A percentile compares a stretch with the other conserved stretches of the same genome.
Conservation (phyloP, 2,329 filamentous ascomycete species). For the Colletotrichum limetticola region DNA sequence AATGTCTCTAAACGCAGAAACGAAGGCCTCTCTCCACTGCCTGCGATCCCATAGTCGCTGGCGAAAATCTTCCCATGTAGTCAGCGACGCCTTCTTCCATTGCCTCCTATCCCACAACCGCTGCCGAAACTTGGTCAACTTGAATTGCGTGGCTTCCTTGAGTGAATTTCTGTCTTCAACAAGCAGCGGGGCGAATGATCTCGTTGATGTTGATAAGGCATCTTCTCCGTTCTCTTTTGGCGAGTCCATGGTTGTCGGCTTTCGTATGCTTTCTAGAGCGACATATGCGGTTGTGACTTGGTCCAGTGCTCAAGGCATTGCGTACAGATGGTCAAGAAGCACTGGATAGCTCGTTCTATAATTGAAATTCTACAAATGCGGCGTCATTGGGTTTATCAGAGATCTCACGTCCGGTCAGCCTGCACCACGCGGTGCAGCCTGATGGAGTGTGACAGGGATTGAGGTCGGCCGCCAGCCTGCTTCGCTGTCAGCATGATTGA, state of each 20-base stretch:
- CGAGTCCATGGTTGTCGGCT: neutral
- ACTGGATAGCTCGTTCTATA: neutral
- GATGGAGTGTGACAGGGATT: neutral
- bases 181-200: constrained; percentile 13
- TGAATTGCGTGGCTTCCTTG: neutral
- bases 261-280: neutral
- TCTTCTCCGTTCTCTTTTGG: neutral
- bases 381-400: neutral
- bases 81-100: neutral
- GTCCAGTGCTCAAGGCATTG: neutral
- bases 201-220: neutral
- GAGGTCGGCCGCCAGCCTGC: neutral
- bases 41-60: neutral
- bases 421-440: neutral
- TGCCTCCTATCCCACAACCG: constrained; percentile 2
- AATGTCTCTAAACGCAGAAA: neutral
- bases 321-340: no score
- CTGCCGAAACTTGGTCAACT: neutral
- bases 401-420: neutral
- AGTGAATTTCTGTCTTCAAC: neutral
- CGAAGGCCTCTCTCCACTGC: constrained; percentile 8
- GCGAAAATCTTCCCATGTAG: neutral
- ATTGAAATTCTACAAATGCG: neutral
- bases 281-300: neutral
- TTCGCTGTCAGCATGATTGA: neutral